Evolutionary conservation across 1,284 basidiomycete genomes (phyloP).

Genomic region (Leccinum ambiguum): DNA sequence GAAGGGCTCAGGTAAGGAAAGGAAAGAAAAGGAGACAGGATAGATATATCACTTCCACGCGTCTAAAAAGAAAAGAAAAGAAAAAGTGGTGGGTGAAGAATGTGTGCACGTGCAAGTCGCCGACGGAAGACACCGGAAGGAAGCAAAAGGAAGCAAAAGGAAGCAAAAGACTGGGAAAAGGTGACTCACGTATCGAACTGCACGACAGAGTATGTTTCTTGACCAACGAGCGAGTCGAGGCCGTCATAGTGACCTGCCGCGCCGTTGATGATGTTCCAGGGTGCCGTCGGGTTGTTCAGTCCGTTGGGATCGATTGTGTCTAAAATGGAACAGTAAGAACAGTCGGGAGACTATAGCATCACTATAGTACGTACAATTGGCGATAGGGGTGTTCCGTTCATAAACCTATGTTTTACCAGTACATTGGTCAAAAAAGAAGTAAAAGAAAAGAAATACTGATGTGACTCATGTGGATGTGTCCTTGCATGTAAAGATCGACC

Average conservation of each 20-base stretch:
- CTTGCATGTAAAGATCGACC: slow-evolving; percentile 33
- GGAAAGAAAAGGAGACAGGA: neutral
- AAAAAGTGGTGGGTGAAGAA: neutral
- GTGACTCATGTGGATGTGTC: slow-evolving; percentile 24
- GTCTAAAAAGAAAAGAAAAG: neutral
- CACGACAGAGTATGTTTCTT: slow-evolving; percentile 13
- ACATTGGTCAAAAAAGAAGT: neutral
- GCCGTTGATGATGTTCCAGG: slow-evolving; percentile 32
- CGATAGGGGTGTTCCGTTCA: slow-evolving; percentile 29
- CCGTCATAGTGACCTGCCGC: slow-evolving; percentile 32
- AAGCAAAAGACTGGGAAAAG: neutral
- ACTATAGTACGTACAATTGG: slow-evolving; percentile 23
- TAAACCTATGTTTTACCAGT: slow-evolving; percentile 17
- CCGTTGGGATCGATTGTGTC: slow-evolving; percentile 26
- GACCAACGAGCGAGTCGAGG: slow-evolving; percentile 21
- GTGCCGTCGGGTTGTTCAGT: slow-evolving; percentile 27
- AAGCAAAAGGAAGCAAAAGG: neutral
- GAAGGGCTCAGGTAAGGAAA: neutral
- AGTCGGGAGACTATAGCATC: neutral
- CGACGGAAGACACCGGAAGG: neutral
- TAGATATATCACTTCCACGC: too few species aligned
- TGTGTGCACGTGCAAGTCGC: neutral
- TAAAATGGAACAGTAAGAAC: neutral
- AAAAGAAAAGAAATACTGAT: neutral
- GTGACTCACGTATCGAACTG: slow-evolving; percentile 21